Percentiles rank a stretch among this genome's conserved stretches.
Evolutionary conservation across 1,284 basidiomycete species (phyloP).

Genomic region (Fomitopsis palustris): DNA sequence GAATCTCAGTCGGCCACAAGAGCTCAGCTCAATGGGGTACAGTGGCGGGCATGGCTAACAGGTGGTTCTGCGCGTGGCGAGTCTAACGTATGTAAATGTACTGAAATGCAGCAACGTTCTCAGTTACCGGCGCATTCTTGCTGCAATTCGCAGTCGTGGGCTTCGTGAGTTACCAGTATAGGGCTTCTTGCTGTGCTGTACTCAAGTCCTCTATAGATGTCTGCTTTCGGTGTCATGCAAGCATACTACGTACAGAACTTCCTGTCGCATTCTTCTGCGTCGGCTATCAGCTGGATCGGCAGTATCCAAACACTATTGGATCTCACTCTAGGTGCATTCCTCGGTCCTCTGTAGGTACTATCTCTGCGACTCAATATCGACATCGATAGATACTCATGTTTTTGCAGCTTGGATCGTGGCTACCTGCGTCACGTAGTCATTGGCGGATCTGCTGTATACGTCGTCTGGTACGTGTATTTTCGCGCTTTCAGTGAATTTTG

Average conservation of each 20-base stretch:
- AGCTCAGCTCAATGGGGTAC: no score
- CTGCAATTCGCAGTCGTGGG: conserved; percentile 5
- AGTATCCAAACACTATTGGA: conserved; percentile 33
- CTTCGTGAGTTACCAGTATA: not conserved
- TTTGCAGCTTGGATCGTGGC: conserved; percentile 10
- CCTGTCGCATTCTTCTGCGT: conserved; percentile 17
- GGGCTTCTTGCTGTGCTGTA: not conserved
- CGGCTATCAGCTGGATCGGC: conserved; percentile 41
- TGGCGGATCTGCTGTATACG: conserved; percentile 3
- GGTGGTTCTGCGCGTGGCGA: not conserved
- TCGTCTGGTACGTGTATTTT: conserved; percentile 8
- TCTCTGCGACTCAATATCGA: not conserved
- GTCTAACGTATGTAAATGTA: not conserved
- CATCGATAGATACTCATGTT: not conserved
- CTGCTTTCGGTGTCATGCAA: conserved; percentile 6
- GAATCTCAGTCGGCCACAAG: no score
- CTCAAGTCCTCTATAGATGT: not conserved
- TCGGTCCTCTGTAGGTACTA: conserved; percentile 26
- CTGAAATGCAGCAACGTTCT: not conserved
- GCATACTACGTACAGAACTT: not conserved
- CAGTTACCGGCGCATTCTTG: conserved; percentile 2
- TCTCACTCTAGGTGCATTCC: conserved; percentile 25
- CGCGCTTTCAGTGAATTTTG: not conserved
- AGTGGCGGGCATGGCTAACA: not conserved
- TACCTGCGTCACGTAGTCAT: conserved; percentile 8